Evolutionary conservation across 306 rosid species (phyloP).

Genomic region (Quercus gilva): DNA sequence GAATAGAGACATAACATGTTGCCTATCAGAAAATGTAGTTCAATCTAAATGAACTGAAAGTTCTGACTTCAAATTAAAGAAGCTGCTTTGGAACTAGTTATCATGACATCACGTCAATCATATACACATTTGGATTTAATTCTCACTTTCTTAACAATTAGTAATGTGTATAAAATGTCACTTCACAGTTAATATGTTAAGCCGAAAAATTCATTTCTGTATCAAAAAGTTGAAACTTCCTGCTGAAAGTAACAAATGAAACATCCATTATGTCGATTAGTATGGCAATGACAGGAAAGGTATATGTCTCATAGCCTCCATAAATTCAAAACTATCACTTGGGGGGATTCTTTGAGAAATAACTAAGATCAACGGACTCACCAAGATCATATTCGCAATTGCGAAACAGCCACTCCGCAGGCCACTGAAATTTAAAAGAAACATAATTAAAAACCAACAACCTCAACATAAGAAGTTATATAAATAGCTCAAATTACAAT

Average conservation of each 20-base stretch:
- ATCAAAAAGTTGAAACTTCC: too few relatives aligned
- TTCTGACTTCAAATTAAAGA: too few relatives aligned
- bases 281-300: not conserved
- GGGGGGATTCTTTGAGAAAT: not conserved
- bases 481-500: not conserved
- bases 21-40: too few relatives aligned
- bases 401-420: conserved; percentile 73
- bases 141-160: too few relatives aligned
- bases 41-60: too few relatives aligned
- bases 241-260: not conserved
- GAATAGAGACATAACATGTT: too few relatives aligned
- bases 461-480: not conserved
- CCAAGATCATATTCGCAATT: conserved; percentile 62
- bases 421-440: conserved; percentile 59
- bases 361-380: conserved; percentile 32
- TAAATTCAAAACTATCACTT: not conserved
- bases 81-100: too few relatives aligned
- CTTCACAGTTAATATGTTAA: too few relatives aligned
- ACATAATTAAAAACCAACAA: conserved; percentile 25
- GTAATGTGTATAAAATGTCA: too few relatives aligned
- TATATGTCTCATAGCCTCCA: conserved; percentile 5
- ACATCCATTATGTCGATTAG: conserved; percentile 2
- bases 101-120: too few relatives aligned
- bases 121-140: too few relatives aligned
- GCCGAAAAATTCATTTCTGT: too few relatives aligned